phyloP scores from a whole-genome alignment of 441 rosid genomes.

The Adansonia rubrostipa region DNA sequence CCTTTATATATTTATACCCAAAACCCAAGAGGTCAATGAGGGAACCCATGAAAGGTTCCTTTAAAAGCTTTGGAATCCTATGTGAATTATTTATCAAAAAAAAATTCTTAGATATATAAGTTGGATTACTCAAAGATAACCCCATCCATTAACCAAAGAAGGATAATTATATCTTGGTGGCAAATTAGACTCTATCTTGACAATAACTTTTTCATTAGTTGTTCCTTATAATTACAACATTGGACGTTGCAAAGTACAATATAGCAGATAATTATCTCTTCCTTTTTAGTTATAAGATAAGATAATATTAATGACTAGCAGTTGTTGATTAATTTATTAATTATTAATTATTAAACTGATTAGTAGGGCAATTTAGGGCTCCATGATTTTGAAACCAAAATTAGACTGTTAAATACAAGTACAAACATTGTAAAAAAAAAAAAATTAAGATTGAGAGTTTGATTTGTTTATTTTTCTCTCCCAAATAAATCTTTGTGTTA shows the following conservation, averaged over 20 bases:
- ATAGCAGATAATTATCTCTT: no score
- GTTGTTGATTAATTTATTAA: not conserved
- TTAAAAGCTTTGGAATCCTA: slow-evolving; percentile 62
- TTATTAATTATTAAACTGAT: not conserved
- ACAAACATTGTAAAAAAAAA: no score
- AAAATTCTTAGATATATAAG: not conserved
- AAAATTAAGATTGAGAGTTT: not conserved
- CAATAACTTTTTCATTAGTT: not conserved
- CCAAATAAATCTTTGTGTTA: not conserved
- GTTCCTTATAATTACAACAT: slow-evolving; percentile 3
- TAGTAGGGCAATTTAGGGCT: not conserved
- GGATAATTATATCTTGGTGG: not conserved
- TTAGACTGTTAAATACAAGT: not conserved
- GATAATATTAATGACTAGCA: no score
- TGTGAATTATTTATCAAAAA: slow-evolving; percentile 29
- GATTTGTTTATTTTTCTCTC: not conserved
- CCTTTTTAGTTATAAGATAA: no score
- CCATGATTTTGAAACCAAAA: not conserved
- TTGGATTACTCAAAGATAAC: slow-evolving; percentile 32
- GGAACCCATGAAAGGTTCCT: slow-evolving; percentile 50
- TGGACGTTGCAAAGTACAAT: no score
- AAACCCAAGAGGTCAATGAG: slow-evolving; percentile 56
- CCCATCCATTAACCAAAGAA: slow-evolving; percentile 29
- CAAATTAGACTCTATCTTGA: not conserved
- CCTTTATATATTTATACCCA: not conserved